Percentiles rank a stretch among this genome's conserved stretches.
Conservation (phyloP, 768 basidiomycete genomes). For the Boletus patriciae region DNA sequence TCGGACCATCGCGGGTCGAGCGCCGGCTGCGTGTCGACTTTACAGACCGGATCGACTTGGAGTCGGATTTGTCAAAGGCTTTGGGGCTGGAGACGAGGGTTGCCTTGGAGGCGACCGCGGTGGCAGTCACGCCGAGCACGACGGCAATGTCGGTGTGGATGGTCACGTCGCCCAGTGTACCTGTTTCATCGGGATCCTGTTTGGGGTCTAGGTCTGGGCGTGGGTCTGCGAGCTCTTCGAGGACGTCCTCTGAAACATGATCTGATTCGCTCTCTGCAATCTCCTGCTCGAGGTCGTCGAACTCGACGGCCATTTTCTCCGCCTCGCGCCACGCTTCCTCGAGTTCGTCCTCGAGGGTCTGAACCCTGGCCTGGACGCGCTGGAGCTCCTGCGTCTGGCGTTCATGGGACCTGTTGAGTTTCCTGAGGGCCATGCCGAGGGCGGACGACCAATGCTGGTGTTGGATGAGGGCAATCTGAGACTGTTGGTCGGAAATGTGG, state of each 20-base stretch:
- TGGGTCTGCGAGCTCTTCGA: slow-evolving; percentile 6
- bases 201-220: neutral
- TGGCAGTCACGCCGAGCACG: slow-evolving; percentile 40
- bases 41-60: slow-evolving; percentile 26
- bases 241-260: neutral
- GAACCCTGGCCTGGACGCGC: slow-evolving; percentile 46
- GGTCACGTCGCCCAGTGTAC: slow-evolving; percentile 21
- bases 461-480: slow-evolving; percentile 58
- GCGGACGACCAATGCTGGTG: slow-evolving; percentile 76
- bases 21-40: slow-evolving; percentile 28
- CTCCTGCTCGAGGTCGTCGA: slow-evolving; percentile 58
- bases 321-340: slow-evolving; percentile 83
- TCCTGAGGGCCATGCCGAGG: slow-evolving; percentile 72
- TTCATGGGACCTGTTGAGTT: slow-evolving; percentile 74
- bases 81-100: slow-evolving; percentile 25
- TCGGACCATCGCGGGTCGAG: slow-evolving; percentile 29
- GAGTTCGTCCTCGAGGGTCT: slow-evolving; percentile 63
- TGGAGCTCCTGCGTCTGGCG: slow-evolving; percentile 60
- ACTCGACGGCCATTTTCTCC: slow-evolving; percentile 66
- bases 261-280: slow-evolving; percentile 24
- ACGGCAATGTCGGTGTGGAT: slow-evolving; percentile 31
- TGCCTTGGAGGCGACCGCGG: slow-evolving; percentile 39
- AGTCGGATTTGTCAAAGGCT: slow-evolving; percentile 12
- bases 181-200: slow-evolving; percentile 30
- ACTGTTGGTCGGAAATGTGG: slow-evolving; percentile 58